Base-by-base conservation (phyloP, 208 protist species). In the Acanthamoeba healyi region DNA sequence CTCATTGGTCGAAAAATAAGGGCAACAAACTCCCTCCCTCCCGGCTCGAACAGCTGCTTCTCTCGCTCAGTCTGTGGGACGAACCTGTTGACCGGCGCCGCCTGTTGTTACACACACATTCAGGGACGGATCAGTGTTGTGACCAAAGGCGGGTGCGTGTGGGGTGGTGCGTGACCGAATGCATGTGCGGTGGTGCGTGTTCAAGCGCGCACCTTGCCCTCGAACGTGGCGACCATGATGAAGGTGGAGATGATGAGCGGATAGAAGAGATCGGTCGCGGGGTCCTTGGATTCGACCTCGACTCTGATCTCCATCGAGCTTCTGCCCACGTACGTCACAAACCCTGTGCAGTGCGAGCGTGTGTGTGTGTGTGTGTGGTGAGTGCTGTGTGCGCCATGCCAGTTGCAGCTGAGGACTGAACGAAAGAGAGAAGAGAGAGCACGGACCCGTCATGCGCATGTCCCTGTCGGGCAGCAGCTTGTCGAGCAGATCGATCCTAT, bases 371-470 rank as follows among this genome's bases (percentile, higher is more conserved):
- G 49, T 1, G 49, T 54, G 49, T 54, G 49, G n/a, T n/a, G n/a
- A n/a, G n/a, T n/a, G n/a, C n/a, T n/a, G n/a, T n/a, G n/a, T n/a
- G n/a, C n/a, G n/a, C n/a, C n/a, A n/a, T n/a, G n/a, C n/a, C n/a
- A n/a, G n/a, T n/a, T n/a, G n/a, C n/a, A n/a, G n/a, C n/a, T n/a
- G n/a, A n/a, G n/a, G n/a, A n/a, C n/a, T n/a, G n/a, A n/a, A n/a
- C n/a, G n/a, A n/a, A n/a, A n/a, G n/a, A n/a, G n/a, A n/a, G n/a
- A n/a, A n/a, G n/a, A n/a, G n/a, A n/a, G n/a, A n/a, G n/a, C n/a
- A n/a, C n/a, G n/a, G 6, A 89, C 81, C 86, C 9, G 61, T 82
- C 91, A 94, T 94, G 32, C 91, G 70, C 65, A 94, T 84, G 91
- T 94, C 72, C 29, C 91, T n/a, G 42, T 94, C 91, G 40, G 72